These are phyloP conservation scores for Metschnikowia drakensbergensis DNA, from an alignment of 805 yeast genomes.

Conservation along the genomic window DNA sequence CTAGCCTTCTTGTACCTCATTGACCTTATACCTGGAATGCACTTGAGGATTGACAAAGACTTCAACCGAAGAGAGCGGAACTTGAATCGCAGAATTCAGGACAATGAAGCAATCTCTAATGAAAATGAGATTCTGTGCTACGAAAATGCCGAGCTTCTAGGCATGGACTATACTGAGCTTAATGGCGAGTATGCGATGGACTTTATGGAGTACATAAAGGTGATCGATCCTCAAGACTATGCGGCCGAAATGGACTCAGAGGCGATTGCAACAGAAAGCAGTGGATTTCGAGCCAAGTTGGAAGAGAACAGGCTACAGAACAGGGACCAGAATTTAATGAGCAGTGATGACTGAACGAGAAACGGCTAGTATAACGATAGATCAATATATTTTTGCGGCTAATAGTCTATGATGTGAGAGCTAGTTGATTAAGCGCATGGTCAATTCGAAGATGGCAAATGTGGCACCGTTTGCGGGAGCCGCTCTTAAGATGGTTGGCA, in stretches of 20 bases:
- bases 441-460: constrained; percentile 86
- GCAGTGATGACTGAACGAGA: neutral
- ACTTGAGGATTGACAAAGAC: constrained; percentile 38
- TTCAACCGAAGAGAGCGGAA: constrained; percentile 31
- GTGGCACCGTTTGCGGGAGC: constrained; percentile 99
- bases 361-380: neutral
- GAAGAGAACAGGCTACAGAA: constrained; percentile 1
- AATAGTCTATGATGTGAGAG: neutral
- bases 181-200: constrained; percentile 40
- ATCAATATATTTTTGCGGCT: neutral
- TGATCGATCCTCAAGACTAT: constrained; percentile 35
- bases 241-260: constrained; percentile 15
- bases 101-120: neutral
- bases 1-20: constrained; percentile 32
- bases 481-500: constrained; percentile 91
- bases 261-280: constrained; percentile 4
- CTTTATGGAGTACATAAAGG: constrained; percentile 38
- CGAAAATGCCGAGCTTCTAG: constrained; percentile 27
- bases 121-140: constrained; percentile 11
- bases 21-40: constrained; percentile 39
- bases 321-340: neutral
- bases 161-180: constrained; percentile 38
- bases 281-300: neutral
- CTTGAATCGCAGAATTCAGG: constrained; percentile 5
- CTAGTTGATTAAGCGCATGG: constrained; percentile 61